phyloP scores from a whole-genome alignment of 805 yeast species.

The Wickerhamiella sorbophila region DNA sequence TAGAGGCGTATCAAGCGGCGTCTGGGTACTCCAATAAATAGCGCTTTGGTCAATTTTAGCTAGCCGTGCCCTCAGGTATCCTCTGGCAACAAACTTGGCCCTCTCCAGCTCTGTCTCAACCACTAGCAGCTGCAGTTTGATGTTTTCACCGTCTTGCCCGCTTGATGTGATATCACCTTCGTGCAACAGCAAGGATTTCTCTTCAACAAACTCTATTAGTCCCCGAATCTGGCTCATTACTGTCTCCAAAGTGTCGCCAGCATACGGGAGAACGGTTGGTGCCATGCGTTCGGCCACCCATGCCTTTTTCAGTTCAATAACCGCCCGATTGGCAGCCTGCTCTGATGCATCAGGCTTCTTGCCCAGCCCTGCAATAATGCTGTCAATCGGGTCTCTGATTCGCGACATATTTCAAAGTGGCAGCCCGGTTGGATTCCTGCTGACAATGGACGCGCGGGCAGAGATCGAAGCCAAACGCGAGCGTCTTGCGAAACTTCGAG shows the following conservation, averaged over 20 bases:
- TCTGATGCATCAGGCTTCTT: slow-evolving; percentile 1
- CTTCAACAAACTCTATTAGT: slow-evolving; percentile 67
- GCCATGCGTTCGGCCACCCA: slow-evolving; percentile 80
- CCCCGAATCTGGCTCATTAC: slow-evolving; percentile 42
- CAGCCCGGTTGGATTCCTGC: too few species aligned
- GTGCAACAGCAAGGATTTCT: slow-evolving; percentile 64
- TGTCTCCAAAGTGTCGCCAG: slow-evolving; percentile 41
- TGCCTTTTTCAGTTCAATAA: slow-evolving; percentile 33
- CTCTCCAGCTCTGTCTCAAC: slow-evolving; percentile 88
- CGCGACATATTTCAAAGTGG: neutral
- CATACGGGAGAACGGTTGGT: slow-evolving; percentile 75
- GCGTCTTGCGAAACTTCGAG: slow-evolving; percentile 36
- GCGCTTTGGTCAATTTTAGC: slow-evolving; percentile 56
- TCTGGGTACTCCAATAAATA: slow-evolving; percentile 37
- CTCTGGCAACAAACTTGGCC: slow-evolving; percentile 63
- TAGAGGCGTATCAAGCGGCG: slow-evolving; percentile 1
- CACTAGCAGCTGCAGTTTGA: slow-evolving; percentile 65
- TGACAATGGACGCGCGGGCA: slow-evolving; percentile 24
- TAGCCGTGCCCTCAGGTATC: slow-evolving; percentile 66
- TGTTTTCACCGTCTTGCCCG: slow-evolving; percentile 22
- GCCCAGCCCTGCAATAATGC: slow-evolving; percentile 13
- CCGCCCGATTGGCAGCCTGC: slow-evolving; percentile 3
- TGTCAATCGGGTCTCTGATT: slow-evolving; percentile 9
- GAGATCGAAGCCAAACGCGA: slow-evolving; percentile 41
- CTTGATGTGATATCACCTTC: slow-evolving; percentile 17